phyloP scores from a whole-genome alignment of 768 basidiomycete genomes.

The Trichaptum fuscoviolaceum region DNA sequence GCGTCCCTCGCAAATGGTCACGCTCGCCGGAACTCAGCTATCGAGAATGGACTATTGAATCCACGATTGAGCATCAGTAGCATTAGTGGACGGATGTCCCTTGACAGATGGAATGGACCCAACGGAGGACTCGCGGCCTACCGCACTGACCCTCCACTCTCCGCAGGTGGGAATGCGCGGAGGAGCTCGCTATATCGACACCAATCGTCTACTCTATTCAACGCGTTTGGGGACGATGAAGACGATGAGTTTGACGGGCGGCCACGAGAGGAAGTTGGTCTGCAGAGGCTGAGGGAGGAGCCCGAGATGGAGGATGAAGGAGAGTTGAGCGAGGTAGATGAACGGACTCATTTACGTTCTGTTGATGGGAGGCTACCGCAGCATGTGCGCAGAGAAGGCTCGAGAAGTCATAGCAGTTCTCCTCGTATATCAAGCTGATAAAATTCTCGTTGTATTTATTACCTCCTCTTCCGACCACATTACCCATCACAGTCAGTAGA shows the following conservation, averaged over 20 bases:
- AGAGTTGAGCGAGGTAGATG: slow-evolving; percentile 12
- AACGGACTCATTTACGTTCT: slow-evolving; percentile 5
- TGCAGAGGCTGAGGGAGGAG: slow-evolving; percentile 61
- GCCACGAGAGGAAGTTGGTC: slow-evolving; percentile 25
- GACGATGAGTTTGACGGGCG: slow-evolving; percentile 24
- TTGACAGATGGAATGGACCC: slow-evolving; percentile 66
- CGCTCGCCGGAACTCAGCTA: slow-evolving; percentile 35
- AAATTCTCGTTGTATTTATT: not conserved
- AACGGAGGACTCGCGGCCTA: slow-evolving; percentile 25
- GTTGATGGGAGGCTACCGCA: not conserved
- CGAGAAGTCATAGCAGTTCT: not conserved
- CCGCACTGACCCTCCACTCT: slow-evolving; percentile 22
- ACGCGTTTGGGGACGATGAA: slow-evolving; percentile 60
- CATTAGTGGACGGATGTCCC: slow-evolving; percentile 56
- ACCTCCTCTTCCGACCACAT: not conserved
- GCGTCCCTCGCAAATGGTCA: slow-evolving; percentile 29
- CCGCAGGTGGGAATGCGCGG: slow-evolving; percentile 49
- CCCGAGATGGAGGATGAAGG: slow-evolving; percentile 23
- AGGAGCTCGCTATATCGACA: slow-evolving; percentile 61
- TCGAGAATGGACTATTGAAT: slow-evolving; percentile 67
- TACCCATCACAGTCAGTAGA: not conserved
- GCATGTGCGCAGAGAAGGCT: not conserved
- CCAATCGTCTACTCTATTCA: slow-evolving; percentile 66
- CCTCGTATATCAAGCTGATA: not conserved
- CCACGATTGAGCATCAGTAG: slow-evolving; percentile 62